phyloP scores from a whole-genome alignment of 1,284 basidiomycete species.

The Cystobasidium slooffiae region DNA sequence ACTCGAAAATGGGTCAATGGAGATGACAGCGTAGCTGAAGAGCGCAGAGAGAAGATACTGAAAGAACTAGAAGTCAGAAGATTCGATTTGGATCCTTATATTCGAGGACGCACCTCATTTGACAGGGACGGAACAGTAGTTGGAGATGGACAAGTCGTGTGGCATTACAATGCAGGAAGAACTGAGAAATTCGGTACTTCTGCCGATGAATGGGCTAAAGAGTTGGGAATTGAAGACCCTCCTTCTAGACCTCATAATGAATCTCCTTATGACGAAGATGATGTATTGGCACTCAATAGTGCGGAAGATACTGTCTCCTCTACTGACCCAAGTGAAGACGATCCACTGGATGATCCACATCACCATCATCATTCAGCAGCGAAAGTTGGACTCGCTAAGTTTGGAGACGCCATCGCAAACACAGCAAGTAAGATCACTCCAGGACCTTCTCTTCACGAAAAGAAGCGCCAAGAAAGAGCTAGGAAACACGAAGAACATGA shows the following conservation, averaged over 20 bases:
- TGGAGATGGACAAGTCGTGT: conserved; percentile 37
- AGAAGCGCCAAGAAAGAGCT: not conserved
- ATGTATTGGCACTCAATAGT: conserved; percentile 13
- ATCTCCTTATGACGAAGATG: conserved; percentile 10
- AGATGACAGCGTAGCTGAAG: conserved; percentile 35
- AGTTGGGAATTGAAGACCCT: conserved; percentile 35
- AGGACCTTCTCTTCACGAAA: conserved; percentile 32
- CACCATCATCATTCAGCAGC: conserved; percentile 40
- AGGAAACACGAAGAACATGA: conserved; percentile 37
- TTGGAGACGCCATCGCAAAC: conserved; percentile 38
- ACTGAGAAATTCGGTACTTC: conserved; percentile 35
- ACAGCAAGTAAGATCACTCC: conserved; percentile 31
- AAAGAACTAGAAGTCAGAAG: conserved; percentile 27
- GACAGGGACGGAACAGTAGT: conserved; percentile 39
- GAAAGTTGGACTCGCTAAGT: conserved; percentile 35
- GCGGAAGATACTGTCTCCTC: conserved; percentile 33
- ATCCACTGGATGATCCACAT: conserved; percentile 40
- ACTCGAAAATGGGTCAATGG: conserved; percentile 53
- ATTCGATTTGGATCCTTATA: conserved; percentile 33
- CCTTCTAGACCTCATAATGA: conserved; percentile 30
- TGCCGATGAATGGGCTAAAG: conserved; percentile 34
- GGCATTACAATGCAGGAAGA: conserved; percentile 37
- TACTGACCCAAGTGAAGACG: conserved; percentile 31
- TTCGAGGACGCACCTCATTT: conserved; percentile 22
- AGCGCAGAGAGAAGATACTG: conserved; percentile 9